Evolutionary conservation across 2,329 filamentous ascomycete genomes (phyloP), one percentile per base, ranked within the genome.

Genomic region (Botryotinia convoluta): DNA sequence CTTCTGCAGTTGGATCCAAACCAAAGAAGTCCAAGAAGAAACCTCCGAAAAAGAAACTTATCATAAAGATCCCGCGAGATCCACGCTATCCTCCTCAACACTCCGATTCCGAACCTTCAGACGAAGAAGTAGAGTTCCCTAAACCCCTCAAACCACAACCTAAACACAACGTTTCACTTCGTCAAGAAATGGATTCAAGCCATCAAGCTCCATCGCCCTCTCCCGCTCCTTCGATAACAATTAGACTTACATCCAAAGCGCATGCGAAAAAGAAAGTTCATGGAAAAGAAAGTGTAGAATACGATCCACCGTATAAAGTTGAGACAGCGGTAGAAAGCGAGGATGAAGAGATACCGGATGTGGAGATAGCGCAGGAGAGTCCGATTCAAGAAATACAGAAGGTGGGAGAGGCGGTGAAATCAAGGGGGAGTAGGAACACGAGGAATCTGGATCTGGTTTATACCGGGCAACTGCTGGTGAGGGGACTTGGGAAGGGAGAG

Each of bases 381-480:
- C 48, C 65, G n/a, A 51, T 69, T 14, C 37, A 37, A 16, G 44
- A 57, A 18, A 54, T 54, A 22, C 42, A 16, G 6, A 65, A 12
- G 3, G 8, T 26, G 37, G 48, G 10, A 14, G 14, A 32, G 9
- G 48, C 14, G 10, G n/a, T 44, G 5, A 29, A 26, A 9, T 29
- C 35, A 7, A 35, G 32, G 12, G 39, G 61, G 48, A 42, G 61
- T 26, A 54, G 70, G 29, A 72, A 61, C 10, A 72, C 61, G n/a
- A 72, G 70, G 35, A 72, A 72, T 32, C 16, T 10, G 1, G n/a
- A 59, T 44, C 70, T 61, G 10, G 35, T 54, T 16, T 72, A 72
- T 37, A 37, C 37, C 4, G 70, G 70, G 10, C 60, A 72, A 9
- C 1, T 72, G 1, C 14, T 72, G 9, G 45, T 72, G 9, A 14